Base-by-base conservation (phyloP, 768 basidiomycete species). In the Xerocomellus amylosporus region DNA sequence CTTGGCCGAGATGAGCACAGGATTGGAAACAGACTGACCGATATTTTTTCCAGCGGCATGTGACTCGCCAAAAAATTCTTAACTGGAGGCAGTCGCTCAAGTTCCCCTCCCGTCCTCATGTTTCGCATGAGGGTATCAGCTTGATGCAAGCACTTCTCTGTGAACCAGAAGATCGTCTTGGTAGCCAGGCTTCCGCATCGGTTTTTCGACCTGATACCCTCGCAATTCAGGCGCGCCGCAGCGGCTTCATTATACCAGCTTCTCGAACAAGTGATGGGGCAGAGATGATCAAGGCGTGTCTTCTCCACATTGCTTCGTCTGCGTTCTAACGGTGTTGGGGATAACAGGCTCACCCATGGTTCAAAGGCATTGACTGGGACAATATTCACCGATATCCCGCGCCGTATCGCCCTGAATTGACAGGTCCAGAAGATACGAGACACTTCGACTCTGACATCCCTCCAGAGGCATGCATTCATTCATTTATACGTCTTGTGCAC, bases 401-500 rank as follows among this genome's bases (percentile, higher is more conserved):
- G 12, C 95, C 95, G 15, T 98, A 95, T 77, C 84, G 82, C 55
- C 97, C 96, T 30, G 86, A 93, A 58, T 81, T 99, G 54, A 75
- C 68, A 30, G 77, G 83, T 59, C 87, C 90, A 26, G 90, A 88
- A 64, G 94, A 98, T 70, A 98, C 96, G 15, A 80, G 85, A 56
- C 95, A 99, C 72, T 98, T 99, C 60, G 95, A 98, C 71, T 84
- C 88, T 49, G 93, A 96, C 71, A 98, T 97, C 64, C 91, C 91
- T 20, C 76, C 88, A 36, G 91, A 95, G 84, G 93, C 93, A 73
- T 66, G 77, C 51, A 13, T 61, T 55, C 47, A 73, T 64, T 70
- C 67, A 67, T 56, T 58, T 58, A 36, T 52, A 38, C 54, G 53
- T 56, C 58, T 46, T 58, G 51, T 59, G 58, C 55, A 60, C 40